These are phyloP conservation scores for Cucurbita argyrosperma DNA, from an alignment of 306 rosid species.

Conservation along the genomic window DNA sequence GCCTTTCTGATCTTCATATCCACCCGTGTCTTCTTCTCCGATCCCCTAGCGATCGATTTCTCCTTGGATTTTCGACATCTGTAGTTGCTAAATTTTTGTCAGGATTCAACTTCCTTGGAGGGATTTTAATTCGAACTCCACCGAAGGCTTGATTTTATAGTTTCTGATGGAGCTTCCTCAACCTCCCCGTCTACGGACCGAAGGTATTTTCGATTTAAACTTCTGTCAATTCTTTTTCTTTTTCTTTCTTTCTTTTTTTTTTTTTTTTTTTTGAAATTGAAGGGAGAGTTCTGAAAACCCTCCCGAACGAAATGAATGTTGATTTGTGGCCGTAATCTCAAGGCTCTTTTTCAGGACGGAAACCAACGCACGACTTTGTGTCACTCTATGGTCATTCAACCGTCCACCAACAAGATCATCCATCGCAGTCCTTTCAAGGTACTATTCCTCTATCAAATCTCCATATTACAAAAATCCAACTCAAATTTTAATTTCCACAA, in stretches of 20 bases:
- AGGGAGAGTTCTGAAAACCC: not conserved
- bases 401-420: constrained; percentile 79
- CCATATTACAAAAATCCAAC: not conserved
- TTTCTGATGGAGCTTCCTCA: constrained; percentile 75
- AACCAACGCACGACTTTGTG: constrained; percentile 87
- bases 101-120: not conserved
- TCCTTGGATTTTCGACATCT: not conserved
- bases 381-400: constrained; percentile 65
- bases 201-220: constrained; percentile 23
- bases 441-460: not conserved
- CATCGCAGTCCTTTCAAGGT: constrained; percentile 82
- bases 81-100: not conserved
- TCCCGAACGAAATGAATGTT: not conserved
- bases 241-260: too few relatives aligned
- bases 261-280: not conserved
- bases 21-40: not conserved
- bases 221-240: not conserved
- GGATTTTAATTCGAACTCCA: not conserved
- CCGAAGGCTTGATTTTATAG: not conserved
- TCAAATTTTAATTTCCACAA: not conserved
- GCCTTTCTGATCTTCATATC: not conserved
- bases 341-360: constrained; percentile 40
- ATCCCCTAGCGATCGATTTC: not conserved
- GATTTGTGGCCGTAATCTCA: not conserved
- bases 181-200: constrained; percentile 43